A percentile compares a stretch with the other conserved stretches of the same genome.
phyloP scores from a whole-genome alignment of 495 filamentous ascomycete genomes.

The Bathelium albidoporum region DNA sequence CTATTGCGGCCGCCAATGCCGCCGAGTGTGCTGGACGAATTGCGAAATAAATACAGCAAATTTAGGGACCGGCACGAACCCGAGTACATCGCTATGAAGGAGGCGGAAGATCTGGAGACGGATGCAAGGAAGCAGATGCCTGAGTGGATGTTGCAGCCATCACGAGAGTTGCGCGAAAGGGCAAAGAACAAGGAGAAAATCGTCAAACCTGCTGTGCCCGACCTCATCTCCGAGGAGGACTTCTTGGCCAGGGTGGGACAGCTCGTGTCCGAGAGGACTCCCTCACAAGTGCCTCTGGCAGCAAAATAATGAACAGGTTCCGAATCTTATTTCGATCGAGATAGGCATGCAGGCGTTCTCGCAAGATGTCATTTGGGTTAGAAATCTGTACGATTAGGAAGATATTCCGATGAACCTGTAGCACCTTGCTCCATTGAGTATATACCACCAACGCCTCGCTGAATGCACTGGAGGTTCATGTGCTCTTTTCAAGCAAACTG shows the following conservation, averaged over 20 bases:
- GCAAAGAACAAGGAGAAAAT: conserved; percentile 33
- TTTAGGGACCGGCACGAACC: conserved; percentile 74
- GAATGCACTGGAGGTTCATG: neutral
- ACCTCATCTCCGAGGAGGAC: conserved; percentile 43
- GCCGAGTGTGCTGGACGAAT: conserved; percentile 66
- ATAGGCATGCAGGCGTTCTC: neutral
- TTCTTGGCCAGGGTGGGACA: conserved; percentile 57
- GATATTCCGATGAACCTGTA: neutral
- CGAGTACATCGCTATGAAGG: conserved; percentile 52
- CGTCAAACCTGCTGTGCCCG: conserved; percentile 17
- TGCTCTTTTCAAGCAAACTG: neutral
- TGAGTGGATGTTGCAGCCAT: conserved; percentile 45
- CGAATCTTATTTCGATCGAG: neutral
- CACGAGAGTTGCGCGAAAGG: conserved; percentile 40
- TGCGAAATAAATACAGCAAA: conserved; percentile 72
- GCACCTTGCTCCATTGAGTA: neutral
- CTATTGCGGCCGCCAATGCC: conserved; percentile 73
- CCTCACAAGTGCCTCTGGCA: neutral
- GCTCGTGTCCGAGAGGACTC: conserved; percentile 35
- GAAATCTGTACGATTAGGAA: neutral
- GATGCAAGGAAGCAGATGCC: conserved; percentile 45
- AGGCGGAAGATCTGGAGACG: conserved; percentile 48
- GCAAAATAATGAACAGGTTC: neutral
- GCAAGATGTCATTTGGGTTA: neutral
- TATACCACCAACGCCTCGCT: conserved; percentile 3